Evolutionary conservation across 2,329 filamentous ascomycete species (phyloP), one percentile per base, ranked within the genome.

Genomic region (Calcarisporium arbuscula): DNA sequence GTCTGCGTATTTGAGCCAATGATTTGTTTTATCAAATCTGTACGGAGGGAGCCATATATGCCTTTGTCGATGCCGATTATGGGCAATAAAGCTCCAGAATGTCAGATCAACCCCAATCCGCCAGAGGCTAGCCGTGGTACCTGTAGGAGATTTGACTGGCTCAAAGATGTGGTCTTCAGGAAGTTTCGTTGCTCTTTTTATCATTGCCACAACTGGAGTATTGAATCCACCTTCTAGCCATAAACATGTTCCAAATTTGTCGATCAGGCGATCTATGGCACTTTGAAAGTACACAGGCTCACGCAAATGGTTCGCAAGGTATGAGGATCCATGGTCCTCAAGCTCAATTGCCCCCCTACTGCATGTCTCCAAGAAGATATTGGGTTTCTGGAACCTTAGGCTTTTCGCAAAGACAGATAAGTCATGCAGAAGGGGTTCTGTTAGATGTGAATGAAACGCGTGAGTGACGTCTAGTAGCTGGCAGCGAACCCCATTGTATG

Each of bases 141-240:
- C 27, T 3, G 33, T 30, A 18, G 28, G 28, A 15, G 28, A 29
- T 15, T 14, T 18, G n/a, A 29, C 28, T 12, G 28, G 15, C 4
- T 29, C 18, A 6, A 41, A 35, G 12, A 10, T 25, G 14, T 41
- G 26, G 2, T 10, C 9, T 8, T 28, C 16, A 5, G 23, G 8
- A 6, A 23, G 40, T 1, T 36, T 38, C 10, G 59, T 36, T 1
- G 55, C 55, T 3, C 53, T 51, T 9, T 44, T 39, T 1, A 49
- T 51, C 53, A 65, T 61, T 6, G 38, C 16, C 0, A 54, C 53
- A 6, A 62, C 50, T 1, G 56, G 53, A 0, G 58, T 56, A 8
- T 43, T 45, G 1, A 51, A 51, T 6, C 59, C 58, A 4, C 53
- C 54, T 30, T 62, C 60, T 5, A 62, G 37, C 47, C 50, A 61